A percentile compares a stretch with the other conserved stretches of the same genome.
Conservation (phyloP, 73 alveolate genomes). For the Tetrahymena elliotti region DNA sequence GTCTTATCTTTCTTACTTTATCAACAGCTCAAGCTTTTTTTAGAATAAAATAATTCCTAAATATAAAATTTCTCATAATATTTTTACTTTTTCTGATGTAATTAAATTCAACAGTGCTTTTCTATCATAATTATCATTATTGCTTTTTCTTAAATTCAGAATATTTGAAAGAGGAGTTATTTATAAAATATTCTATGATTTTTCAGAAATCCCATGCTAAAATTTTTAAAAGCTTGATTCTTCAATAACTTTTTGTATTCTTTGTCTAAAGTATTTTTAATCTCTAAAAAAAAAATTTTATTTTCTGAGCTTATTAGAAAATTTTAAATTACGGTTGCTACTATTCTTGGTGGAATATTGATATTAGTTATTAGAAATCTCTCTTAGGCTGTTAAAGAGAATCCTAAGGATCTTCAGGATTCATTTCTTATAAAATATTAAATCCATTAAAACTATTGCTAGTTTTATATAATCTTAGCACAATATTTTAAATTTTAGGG, state of each 20-base stretch:
- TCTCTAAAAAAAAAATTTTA: not conserved
- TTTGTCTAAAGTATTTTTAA: not conserved
- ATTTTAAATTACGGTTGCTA: too few relatives aligned
- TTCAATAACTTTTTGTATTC: not conserved
- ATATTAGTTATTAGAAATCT: not conserved
- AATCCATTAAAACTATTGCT: not conserved
- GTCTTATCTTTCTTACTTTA: not conserved
- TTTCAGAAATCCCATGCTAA: not conserved
- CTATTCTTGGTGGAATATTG: not conserved
- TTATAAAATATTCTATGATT: not conserved
- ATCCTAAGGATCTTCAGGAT: not conserved
- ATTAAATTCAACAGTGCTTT: not conserved
- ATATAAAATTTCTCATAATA: not conserved
- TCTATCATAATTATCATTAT: not conserved
- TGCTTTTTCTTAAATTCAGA: not conserved
- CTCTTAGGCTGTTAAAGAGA: not conserved
- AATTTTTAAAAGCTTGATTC: not conserved
- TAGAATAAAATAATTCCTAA: not conserved
- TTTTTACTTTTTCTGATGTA: not conserved
- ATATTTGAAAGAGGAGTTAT: not conserved
- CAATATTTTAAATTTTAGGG: not conserved
- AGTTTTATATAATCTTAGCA: not conserved
- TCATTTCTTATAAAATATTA: not conserved
- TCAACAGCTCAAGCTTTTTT: not conserved
- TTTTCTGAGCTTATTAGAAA: too few relatives aligned